phyloP scores from a whole-genome alignment of 108 stramenopile species.

The Chaetoceros tenuissimus region DNA sequence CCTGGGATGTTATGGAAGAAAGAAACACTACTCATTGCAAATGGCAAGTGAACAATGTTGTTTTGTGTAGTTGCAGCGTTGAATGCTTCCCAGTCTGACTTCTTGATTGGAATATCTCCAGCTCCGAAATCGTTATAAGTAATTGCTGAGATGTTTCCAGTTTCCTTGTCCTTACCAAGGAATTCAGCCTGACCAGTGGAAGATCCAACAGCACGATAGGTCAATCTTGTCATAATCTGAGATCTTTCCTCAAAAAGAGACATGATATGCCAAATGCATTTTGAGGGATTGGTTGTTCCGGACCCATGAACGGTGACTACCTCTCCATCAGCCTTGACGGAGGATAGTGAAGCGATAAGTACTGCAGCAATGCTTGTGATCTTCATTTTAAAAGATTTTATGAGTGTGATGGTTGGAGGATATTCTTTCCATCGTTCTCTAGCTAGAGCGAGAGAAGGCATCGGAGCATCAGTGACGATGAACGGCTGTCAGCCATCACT shows the following conservation, averaged over 20 bases:
- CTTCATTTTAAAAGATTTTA: too few relatives aligned
- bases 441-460: too few relatives aligned
- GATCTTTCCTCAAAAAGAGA: constrained; percentile 38
- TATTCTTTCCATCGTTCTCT: too few relatives aligned
- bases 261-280: constrained; percentile 79
- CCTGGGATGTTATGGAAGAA: constrained; percentile 74
- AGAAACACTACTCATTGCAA: constrained; percentile 56
- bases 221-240: constrained; percentile 51
- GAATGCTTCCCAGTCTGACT: constrained; percentile 27
- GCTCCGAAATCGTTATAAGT: constrained; percentile 55
- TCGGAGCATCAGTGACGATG: too few relatives aligned
- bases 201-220: constrained; percentile 86
- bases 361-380: not conserved
- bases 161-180: constrained; percentile 19
- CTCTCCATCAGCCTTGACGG: not conserved
- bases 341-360: too few relatives aligned
- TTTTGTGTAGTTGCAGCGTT: not conserved
- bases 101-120: constrained; percentile 69
- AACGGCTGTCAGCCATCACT: too few relatives aligned
- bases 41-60: constrained; percentile 66
- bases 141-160: not conserved
- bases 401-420: too few relatives aligned
- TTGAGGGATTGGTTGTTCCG: constrained; percentile 85
- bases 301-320: constrained; percentile 49
- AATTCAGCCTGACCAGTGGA: constrained; percentile 70